Percentiles rank a stretch among this genome's conserved stretches.
Evolutionary conservation across 2,329 filamentous ascomycete genomes (phyloP).

Genomic region (Neurospora crassa): DNA sequence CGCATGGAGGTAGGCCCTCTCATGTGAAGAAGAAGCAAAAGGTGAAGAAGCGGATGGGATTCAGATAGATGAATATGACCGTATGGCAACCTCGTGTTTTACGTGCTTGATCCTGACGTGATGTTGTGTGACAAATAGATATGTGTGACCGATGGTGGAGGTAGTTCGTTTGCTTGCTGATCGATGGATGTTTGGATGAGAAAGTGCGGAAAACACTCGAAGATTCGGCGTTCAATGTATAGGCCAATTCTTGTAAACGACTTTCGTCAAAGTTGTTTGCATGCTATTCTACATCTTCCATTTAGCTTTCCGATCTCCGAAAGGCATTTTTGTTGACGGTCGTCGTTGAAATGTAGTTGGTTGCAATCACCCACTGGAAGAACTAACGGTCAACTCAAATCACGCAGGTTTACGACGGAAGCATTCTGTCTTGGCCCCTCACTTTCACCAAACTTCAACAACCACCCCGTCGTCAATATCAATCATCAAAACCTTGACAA

Average conservation of each 20-base stretch:
- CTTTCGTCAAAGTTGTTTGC: neutral
- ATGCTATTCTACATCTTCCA: neutral
- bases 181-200: neutral
- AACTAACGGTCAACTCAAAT: neutral
- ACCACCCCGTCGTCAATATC: neutral
- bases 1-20: conserved; percentile 12
- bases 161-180: neutral
- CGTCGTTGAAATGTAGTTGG: neutral
- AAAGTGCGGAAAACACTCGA: neutral
- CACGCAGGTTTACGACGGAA: neutral
- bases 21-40: conserved; percentile 14
- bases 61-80: conserved; percentile 8
- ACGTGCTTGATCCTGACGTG: neutral
- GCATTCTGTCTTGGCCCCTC: neutral
- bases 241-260: neutral
- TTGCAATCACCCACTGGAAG: neutral
- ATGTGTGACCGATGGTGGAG: neutral
- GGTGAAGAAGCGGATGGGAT: conserved; percentile 14
- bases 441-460: neutral
- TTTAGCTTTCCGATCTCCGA: neutral
- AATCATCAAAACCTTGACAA: neutral
- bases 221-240: neutral
- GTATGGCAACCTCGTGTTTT: neutral
- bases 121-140: neutral
- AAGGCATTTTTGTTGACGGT: neutral